Percentiles rank a stretch among this genome's conserved stretches.
Evolutionary conservation across 352 stramenopile species (phyloP).

Genomic region (Phytophthora pisi): DNA sequence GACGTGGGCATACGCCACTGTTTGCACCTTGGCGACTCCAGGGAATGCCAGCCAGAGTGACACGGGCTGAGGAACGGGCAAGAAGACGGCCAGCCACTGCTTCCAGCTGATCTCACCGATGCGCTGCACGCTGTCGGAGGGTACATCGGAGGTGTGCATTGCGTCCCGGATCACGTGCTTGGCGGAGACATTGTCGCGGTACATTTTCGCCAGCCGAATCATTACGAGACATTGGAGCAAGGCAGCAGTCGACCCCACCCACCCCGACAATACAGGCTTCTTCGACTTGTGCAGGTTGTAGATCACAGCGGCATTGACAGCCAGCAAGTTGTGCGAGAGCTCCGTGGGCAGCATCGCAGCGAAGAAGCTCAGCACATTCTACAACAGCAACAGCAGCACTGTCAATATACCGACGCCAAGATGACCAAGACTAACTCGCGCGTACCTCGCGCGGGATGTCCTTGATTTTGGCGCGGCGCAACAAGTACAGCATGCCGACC

Average conservation of each 20-base stretch:
- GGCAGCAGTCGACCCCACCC: conserved; percentile 53
- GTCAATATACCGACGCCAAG: not conserved
- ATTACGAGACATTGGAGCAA: conserved; percentile 57
- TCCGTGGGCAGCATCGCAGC: conserved; percentile 60
- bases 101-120: conserved; percentile 56
- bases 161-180: conserved; percentile 50
- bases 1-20: conserved; percentile 68
- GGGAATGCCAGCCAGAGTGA: conserved; percentile 56
- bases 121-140: conserved; percentile 27
- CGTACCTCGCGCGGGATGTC: conserved; percentile 46
- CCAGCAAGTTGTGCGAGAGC: conserved; percentile 63
- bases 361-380: conserved; percentile 67
- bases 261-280: conserved; percentile 45
- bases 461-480: conserved; percentile 51
- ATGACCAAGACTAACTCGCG: not conserved
- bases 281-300: conserved; percentile 54
- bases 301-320: conserved; percentile 49
- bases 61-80: conserved; percentile 63
- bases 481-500: conserved; percentile 46
- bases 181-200: conserved; percentile 51
- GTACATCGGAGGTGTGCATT: conserved; percentile 44
- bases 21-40: conserved; percentile 56
- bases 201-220: conserved; percentile 48
- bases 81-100: conserved; percentile 63
- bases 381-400: not conserved